Base-by-base conservation (phyloP, 176 grass and related monocot genomes). In the Stipa capillata region DNA sequence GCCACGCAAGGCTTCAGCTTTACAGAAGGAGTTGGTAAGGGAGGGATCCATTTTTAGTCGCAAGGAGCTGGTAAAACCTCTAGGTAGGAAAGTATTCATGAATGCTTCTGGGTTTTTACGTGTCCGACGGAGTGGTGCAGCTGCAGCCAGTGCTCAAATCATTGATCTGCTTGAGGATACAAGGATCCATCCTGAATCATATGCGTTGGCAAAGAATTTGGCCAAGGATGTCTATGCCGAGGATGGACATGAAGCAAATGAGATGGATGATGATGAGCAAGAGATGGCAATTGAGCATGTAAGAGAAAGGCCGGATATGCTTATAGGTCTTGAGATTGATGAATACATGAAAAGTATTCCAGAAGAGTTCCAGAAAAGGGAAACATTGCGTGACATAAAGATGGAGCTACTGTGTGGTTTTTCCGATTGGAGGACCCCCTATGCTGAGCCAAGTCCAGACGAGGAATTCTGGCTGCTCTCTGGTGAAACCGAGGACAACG, bases 91-190 rank as follows among this genome's bases (percentile, higher is more conserved):
- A 81, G 92, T 93, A 34, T 96, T 99, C 87, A 96, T 88, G 81
- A 99, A 90, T 82, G 78, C 86, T 23, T 91, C 80, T 49, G 97
- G 90, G 18, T 99, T 96, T 89, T 96, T 96, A 74, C 87, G 97
- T 77, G 90, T 99, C 9, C 76, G 92, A 5, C 81, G 84, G 1
- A 99, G 88, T 51, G 97, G 97, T 59, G 90, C 86, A 73, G 92
- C 97, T 60, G 85, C 83, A 54, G 79, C 85, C 27, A 96, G 90
- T 78, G 84, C 85, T 70, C 88, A 95, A 44, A 86, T 92, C 7
- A 94, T 99, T 83, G 97, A 96, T 79, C 76, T 96, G 49, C 90
- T 99, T 54, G 97, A 99, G 87, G 97, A 99, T 67, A 99, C 97
- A 71, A 87, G 97, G 79, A 99, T 99, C 54, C 97, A 99, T 95